Conservation (phyloP, 768 basidiomycete species). For the Pholiota conissans region DNA sequence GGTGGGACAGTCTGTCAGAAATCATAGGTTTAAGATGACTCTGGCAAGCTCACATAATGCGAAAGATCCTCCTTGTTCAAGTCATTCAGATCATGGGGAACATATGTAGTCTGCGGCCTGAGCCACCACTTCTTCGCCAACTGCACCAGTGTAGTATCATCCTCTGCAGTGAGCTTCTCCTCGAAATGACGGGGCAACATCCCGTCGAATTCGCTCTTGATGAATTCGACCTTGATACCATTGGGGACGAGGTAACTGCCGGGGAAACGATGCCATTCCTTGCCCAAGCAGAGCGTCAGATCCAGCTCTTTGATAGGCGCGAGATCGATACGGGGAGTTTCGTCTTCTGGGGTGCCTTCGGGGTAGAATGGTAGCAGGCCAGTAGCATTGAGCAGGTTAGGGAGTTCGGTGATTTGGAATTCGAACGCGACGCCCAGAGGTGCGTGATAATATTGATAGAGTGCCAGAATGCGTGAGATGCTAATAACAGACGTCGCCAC, state of each 20-base stretch:
- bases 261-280: conserved; percentile 97
- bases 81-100: conserved; percentile 79
- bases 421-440: conserved; percentile 71
- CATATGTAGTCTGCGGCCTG: conserved; percentile 58
- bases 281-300: conserved; percentile 81
- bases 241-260: conserved; percentile 87
- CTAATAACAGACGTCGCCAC: conserved; percentile 70
- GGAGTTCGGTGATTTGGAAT: conserved; percentile 79
- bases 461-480: conserved; percentile 75
- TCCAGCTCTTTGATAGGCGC: conserved; percentile 67
- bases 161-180: conserved; percentile 9
- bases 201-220: conserved; percentile 91
- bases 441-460: conserved; percentile 89
- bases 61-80: conserved; percentile 77
- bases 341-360: conserved; percentile 36
- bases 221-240: conserved; percentile 79
- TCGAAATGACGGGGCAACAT: conserved; percentile 84
- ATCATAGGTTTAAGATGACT: background rate
- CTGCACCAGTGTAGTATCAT: conserved; percentile 21
- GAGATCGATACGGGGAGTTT: conserved; percentile 59
- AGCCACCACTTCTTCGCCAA: conserved; percentile 43
- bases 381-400: conserved; percentile 74
- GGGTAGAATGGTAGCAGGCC: conserved; percentile 56
- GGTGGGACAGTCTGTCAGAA: background rate
- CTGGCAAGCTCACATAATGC: conserved; percentile 61